Conservation (phyloP, 164 flowering plant species). For the Vitis rupestris region DNA sequence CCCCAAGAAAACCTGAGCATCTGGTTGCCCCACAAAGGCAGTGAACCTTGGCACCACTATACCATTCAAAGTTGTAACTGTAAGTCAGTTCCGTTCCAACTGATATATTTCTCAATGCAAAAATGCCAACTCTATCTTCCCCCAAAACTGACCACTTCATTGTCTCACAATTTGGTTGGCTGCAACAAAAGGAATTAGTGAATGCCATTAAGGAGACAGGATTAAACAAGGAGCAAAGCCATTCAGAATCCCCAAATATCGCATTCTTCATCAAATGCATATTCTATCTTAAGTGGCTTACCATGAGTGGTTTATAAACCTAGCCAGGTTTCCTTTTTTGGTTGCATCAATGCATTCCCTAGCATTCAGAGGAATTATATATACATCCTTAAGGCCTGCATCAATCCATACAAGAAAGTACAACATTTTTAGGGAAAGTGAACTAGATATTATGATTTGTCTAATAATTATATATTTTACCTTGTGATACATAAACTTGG, state of each 20-base stretch:
- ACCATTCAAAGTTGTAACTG: slow-evolving; percentile 97
- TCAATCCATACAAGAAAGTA: slow-evolving; percentile 17
- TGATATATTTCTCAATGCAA: slow-evolving; percentile 76
- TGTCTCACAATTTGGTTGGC: slow-evolving; percentile 95
- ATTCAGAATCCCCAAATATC: too few relatives aligned
- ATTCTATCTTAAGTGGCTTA: slow-evolving; percentile 27
- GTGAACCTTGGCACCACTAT: slow-evolving; percentile 95
- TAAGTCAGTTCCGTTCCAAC: slow-evolving; percentile 76
- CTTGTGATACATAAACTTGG: slow-evolving; percentile 72
- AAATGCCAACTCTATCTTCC: slow-evolving; percentile 91
- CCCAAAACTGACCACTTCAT: slow-evolving; percentile 95
- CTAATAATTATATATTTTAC: slow-evolving; percentile 28
- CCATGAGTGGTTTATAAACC: slow-evolving; percentile 98
- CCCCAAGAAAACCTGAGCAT: slow-evolving; percentile 97
- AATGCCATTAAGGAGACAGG: neutral
- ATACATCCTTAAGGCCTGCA: slow-evolving; percentile 88
- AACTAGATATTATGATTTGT: neutral
- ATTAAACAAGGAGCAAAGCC: neutral
- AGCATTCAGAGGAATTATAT: slow-evolving; percentile 76
- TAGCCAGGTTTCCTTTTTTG: slow-evolving; percentile 88
- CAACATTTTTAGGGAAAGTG: neutral
- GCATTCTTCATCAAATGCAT: too few relatives aligned
- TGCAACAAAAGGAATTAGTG: slow-evolving; percentile 31
- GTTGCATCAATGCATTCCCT: slow-evolving; percentile 89
- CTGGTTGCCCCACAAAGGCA: slow-evolving; percentile 86